Conservation (phyloP, 1,139 yeast species). For the Saccharomyces hybrid region DNA sequence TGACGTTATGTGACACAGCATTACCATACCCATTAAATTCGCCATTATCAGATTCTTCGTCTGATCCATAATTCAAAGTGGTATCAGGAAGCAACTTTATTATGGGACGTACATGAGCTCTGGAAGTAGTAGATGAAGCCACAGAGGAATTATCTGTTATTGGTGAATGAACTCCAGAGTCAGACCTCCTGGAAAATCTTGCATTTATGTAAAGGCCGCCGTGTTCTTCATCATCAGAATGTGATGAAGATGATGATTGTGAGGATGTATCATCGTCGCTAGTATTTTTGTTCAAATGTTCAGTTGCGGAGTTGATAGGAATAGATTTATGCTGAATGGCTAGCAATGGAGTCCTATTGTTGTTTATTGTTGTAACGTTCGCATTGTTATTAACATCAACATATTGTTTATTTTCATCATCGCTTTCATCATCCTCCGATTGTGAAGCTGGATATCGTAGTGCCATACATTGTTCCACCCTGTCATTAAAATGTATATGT, state of each 20-base stretch:
- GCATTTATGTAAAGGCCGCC: slow-evolving; percentile 34
- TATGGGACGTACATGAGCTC: slow-evolving; percentile 36
- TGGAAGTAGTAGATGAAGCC: slow-evolving; percentile 23
- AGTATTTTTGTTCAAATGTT: slow-evolving; percentile 9
- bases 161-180: slow-evolving; percentile 19
- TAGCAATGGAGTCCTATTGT: not conserved
- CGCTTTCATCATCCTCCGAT: slow-evolving; percentile 18
- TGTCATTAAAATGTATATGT: slow-evolving; percentile 83
- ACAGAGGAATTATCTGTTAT: slow-evolving; percentile 31
- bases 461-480: slow-evolving; percentile 88
- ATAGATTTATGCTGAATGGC: not conserved
- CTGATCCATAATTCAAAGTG: slow-evolving; percentile 67
- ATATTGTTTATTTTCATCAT: slow-evolving; percentile 16
- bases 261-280: slow-evolving; percentile 24
- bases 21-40: slow-evolving; percentile 36
- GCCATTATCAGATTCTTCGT: slow-evolving; percentile 52
- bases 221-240: slow-evolving; percentile 30
- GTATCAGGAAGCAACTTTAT: slow-evolving; percentile 79
- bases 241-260: slow-evolving; percentile 28
- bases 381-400: slow-evolving; percentile 16
- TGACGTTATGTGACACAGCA: slow-evolving; percentile 69
- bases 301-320: not conserved
- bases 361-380: not conserved
- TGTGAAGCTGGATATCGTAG: slow-evolving; percentile 37
- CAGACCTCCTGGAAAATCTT: slow-evolving; percentile 25